Base-by-base conservation (phyloP, 805 yeast genomes). In the Candida sphagnicola region DNA sequence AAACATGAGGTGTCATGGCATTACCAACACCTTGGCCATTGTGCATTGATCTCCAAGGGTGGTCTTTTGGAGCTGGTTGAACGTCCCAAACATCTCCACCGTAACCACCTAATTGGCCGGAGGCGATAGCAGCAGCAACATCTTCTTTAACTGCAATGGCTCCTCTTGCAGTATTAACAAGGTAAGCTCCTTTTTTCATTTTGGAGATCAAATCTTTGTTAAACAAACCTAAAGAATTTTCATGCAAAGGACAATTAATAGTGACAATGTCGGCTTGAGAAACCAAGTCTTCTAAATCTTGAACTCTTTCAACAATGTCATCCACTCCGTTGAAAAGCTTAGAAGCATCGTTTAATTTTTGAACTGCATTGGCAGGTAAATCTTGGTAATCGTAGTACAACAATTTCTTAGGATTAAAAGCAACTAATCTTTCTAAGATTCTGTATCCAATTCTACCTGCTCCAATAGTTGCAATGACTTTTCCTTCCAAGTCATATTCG, bases 41-140 rank as follows among this genome's bases (percentile, higher is more conserved):
- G 35, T 65, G 56, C 79, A 83, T 75, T 8, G 68, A 39, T 70
- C 88, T 73, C 93, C 93, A 85, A 48, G 89, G 89, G 55, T 83
- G 89, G 59, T 72, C 74, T 38, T 67, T 65, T 47, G 89, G 88
- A 19, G 91, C 85, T 30, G 95, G 95, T 61, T 85, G 95, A n/a
- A 82, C 82, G 67, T 54, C 75, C 88, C 91, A 84, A 38, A 85
- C 91, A 61, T 85, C 93, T 50, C 91, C 93, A 53, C 90, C 93
- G 56, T 84, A 85, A 38, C 90, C 91, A 51, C 82, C 70, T 37
- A 85, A 58, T 50, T 80, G 81, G 36, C 93, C 93, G 28, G 77
- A 63, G 39, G 68, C 56, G 28, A 85, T 74, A 1, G 91, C 91
- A 11, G 71, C 89, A 0, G 87, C 89, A 46, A 85, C 85, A 49